Base-by-base conservation (phyloP, 2,329 filamentous ascomycete species). In the Aspergillus unguis region DNA sequence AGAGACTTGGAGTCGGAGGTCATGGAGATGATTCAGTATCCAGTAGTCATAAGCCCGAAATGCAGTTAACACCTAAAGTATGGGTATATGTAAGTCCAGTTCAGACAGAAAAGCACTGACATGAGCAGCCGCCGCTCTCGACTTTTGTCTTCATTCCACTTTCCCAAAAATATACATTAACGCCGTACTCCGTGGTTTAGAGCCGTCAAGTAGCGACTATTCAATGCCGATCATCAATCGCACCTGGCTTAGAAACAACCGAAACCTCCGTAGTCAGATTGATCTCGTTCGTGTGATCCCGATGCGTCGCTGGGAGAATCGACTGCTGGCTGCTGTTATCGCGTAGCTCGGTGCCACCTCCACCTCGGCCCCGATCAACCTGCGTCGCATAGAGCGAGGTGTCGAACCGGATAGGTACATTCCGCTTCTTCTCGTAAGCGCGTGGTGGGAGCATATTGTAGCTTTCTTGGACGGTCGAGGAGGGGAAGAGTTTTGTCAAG, bases 361-460 rank as follows among this genome's bases (percentile, higher is more conserved):
- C 17, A 17, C 17, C 29, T 23, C 36, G 11, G n/a, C 38, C 26
- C 6, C 10, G 9, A 40, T 52, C 50, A 10, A 29, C 23, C 32
- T 52, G 50, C 10, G 43, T 46, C 4, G 49, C 43, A n/a, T 47
- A 52, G n/a, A 52, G 17, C 29, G 49, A 52, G 6, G 49, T 47
- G 11, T 52, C 49, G 29, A 52, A 52, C 8, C 38, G 28, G 17
- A 52, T 47, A 17, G 17, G 17, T 17, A 17, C 17, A 9, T 36
- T 40, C 10, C 50, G 23, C 23, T 43, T 47, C 37, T 46, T 11
- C 2, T 33, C 11, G 27, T 33, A 26, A 23, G 25, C 25, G 2
- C 31, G 29, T 4, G 50, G 50, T 10, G 43, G 48, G 5, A 43
- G 37, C 50, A 52, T 52, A n/a, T 52, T 43, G 50, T 52, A 52